A percentile compares a stretch with the other conserved stretches of the same genome.
Evolutionary conservation across 768 basidiomycete genomes (phyloP).

Genomic region (Amanita pseudoporphyria): DNA sequence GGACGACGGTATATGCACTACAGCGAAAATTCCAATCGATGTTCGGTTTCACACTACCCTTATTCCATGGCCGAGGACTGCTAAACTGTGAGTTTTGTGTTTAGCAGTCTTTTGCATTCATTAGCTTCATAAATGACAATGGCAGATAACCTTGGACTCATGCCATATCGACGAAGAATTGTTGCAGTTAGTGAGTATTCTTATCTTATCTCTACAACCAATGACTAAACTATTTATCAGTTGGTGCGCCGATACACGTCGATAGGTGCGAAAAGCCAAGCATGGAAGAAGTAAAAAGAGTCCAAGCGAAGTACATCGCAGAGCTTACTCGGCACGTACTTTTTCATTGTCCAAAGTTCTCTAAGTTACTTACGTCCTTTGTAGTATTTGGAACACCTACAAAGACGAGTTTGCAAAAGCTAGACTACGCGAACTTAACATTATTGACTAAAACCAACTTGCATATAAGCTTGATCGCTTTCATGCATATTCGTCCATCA

Average conservation of each 20-base stretch:
- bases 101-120: neutral
- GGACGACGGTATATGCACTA: slow-evolving; percentile 75
- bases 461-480: neutral
- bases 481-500: neutral
- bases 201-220: neutral
- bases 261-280: slow-evolving; percentile 69
- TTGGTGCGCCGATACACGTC: slow-evolving; percentile 83
- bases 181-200: slow-evolving; percentile 85
- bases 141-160: slow-evolving; percentile 85
- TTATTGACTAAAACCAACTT: slow-evolving; percentile 46
- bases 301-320: slow-evolving; percentile 84
- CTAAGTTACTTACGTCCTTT: neutral
- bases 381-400: slow-evolving; percentile 92
- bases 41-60: slow-evolving; percentile 92
- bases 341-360: neutral
- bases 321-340: slow-evolving; percentile 74
- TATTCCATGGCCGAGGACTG: slow-evolving; percentile 95
- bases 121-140: neutral
- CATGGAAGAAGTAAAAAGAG: slow-evolving; percentile 66
- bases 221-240: slow-evolving; percentile 30
- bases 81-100: slow-evolving; percentile 66
- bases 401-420: slow-evolving; percentile 90
- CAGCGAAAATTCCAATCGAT: slow-evolving; percentile 88
- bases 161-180: slow-evolving; percentile 93
- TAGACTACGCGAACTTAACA: slow-evolving; percentile 65